These are phyloP conservation scores for Phaeosphaeria sp. DNA, from an alignment of 2,329 filamentous ascomycete species.

Conservation along the genomic window DNA sequence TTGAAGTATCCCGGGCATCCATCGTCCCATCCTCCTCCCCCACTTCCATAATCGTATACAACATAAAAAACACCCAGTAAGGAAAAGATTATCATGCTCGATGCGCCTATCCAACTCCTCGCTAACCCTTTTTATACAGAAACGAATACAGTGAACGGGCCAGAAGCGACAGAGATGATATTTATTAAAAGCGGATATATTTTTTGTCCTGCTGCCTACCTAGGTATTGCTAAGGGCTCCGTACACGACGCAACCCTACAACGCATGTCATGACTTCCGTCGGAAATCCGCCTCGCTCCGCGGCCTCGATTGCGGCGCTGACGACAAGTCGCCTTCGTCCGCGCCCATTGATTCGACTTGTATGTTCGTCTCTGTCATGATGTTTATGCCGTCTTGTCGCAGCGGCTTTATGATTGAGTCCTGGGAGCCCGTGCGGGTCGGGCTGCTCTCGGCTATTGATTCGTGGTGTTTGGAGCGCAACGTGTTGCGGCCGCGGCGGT, in stretches of 20 bases:
- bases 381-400: constrained; percentile 27
- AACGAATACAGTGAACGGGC: neutral
- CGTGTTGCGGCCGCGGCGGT: constrained; percentile 26
- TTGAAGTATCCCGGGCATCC: neutral
- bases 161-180: neutral
- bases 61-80: neutral
- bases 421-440: constrained; percentile 37
- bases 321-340: constrained; percentile 1
- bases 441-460: constrained; percentile 28
- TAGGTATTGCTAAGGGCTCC: neutral
- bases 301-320: constrained; percentile 10
- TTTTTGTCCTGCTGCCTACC: too few relatives aligned
- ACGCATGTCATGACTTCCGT: constrained; percentile 5
- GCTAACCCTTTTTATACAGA: neutral
- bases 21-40: neutral
- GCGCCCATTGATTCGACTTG: constrained; percentile 35
- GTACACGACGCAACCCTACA: neutral
- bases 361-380: constrained; percentile 44
- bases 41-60: neutral
- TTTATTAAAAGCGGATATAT: neutral
- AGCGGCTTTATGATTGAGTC: constrained; percentile 43
- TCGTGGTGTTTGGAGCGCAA: constrained; percentile 19
- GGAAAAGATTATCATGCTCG: neutral
- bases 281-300: constrained; percentile 7
- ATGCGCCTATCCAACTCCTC: neutral